These are phyloP conservation scores for Jaltomata sinuosa DNA, from an alignment of 257 asterid genomes.

Conservation along the genomic window DNA sequence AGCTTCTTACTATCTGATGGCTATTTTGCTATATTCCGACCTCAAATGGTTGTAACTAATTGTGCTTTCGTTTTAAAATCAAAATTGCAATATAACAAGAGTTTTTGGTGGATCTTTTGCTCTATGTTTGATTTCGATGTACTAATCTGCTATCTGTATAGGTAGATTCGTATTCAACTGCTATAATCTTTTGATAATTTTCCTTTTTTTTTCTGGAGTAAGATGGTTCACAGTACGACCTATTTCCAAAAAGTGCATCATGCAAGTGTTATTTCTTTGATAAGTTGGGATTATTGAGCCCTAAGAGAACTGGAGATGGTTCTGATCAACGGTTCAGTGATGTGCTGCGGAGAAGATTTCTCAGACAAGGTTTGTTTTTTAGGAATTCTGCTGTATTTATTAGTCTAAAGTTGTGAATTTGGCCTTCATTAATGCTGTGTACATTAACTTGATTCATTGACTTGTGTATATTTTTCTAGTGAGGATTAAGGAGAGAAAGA, in stretches of 20 bases:
- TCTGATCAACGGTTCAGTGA: constrained; percentile 39
- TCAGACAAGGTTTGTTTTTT: constrained; percentile 63
- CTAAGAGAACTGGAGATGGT: constrained; percentile 12
- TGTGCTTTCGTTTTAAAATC: not conserved
- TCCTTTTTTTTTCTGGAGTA: not conserved
- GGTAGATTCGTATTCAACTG: not conserved
- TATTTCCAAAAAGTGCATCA: constrained; percentile 56
- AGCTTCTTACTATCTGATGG: too few relatives aligned
- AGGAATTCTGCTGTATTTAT: not conserved
- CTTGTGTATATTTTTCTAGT: constrained; percentile 30
- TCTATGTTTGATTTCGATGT: not conserved
- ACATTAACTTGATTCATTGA: not conserved
- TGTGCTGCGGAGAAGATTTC: constrained; percentile 76
- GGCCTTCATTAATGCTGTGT: not conserved
- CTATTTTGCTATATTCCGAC: not conserved
- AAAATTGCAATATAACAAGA: not conserved
- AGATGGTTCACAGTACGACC: constrained; percentile 70
- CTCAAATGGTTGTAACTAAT: not conserved
- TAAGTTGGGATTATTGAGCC: constrained; percentile 48
- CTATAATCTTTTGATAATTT: not conserved
- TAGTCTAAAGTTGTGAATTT: not conserved
- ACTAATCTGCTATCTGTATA: not conserved
- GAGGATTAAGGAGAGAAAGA: constrained; percentile 57
- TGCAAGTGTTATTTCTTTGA: constrained; percentile 95
- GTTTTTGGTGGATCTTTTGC: not conserved